Conservation (phyloP, 2,329 filamentous ascomycete genomes). For the Polytolypa hystricis region DNA sequence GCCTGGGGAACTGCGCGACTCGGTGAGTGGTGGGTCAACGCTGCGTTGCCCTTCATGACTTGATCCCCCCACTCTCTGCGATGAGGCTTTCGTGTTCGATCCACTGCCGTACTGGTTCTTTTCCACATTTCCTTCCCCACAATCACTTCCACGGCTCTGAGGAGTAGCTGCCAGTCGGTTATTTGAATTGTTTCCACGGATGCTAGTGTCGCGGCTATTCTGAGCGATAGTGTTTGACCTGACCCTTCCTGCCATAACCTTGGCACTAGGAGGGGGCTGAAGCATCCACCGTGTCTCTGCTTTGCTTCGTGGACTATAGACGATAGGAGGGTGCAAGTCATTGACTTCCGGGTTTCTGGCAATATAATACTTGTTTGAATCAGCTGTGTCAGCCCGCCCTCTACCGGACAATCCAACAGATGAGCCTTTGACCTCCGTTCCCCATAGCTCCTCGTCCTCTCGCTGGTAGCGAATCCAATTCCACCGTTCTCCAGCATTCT, state of each 20-base stretch:
- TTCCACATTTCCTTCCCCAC: too few species aligned
- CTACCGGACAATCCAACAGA: constrained; percentile 39
- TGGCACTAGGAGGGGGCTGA: constrained; percentile 79
- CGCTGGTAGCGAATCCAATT: constrained; percentile 71
- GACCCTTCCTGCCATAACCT: constrained; percentile 80
- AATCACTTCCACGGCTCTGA: too few species aligned
- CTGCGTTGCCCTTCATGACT: too few species aligned
- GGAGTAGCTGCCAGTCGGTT: too few species aligned
- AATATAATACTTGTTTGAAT: constrained; percentile 48
- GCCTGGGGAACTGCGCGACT: too few species aligned
- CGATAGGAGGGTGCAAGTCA: constrained; percentile 74
- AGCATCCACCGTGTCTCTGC: constrained; percentile 82
- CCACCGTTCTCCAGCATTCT: constrained; percentile 55
- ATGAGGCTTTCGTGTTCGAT: too few species aligned
- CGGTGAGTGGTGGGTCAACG: too few species aligned
- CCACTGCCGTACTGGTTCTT: too few species aligned
- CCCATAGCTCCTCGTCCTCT: constrained; percentile 82
- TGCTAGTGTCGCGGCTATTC: constrained; percentile 11
- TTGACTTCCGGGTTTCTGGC: constrained; percentile 63
- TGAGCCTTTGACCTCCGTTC: constrained; percentile 45
- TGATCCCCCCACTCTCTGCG: too few species aligned
- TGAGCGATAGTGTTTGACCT: constrained; percentile 16
- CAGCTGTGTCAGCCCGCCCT: constrained; percentile 24
- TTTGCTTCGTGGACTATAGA: constrained; percentile 58
- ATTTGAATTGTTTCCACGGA: constrained; percentile 8